Evolutionary conservation across 768 basidiomycete genomes (phyloP), one percentile per base, ranked within the genome.

Genomic region (Saitozyma sp.): DNA sequence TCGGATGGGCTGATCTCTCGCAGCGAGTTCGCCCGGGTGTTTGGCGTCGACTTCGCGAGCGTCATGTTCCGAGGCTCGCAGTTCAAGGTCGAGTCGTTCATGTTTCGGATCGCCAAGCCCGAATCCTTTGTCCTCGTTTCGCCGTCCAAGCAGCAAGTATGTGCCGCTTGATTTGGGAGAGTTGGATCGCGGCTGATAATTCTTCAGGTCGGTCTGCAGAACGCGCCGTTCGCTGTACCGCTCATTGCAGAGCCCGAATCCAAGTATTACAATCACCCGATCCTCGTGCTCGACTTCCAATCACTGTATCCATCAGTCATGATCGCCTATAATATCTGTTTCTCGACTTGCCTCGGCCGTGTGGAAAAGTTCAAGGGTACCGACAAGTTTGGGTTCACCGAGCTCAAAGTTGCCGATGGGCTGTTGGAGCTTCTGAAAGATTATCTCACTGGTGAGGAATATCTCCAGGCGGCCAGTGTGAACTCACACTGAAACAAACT

Each of bases 81-180:
- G 73, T 98, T 92, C 83, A 99, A 98, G 80, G 96, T 98, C 37
- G 96, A 99, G 81, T 93, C 93, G 0, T 95, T 99, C 81, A 89
- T 99, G 89, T 94, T 96, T 78, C 87, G 94, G 17, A 92, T 98
- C 53, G 90, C 91, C 16, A 98, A 98, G 78, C 93, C 96, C 0
- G 96, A 98, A 77, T 90, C 85, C 67, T 93, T 93, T 67, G 85
- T 97, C 19, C 82, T 99, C 6, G 81, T 95, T 11, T 97, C 95
- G 0, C 96, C 96, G 0, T 94, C 88, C 65, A 89, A 87, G 78
- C 82, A 84, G 59, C 89, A 96, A 77, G 94, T 93, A 63, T 62
- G 85, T 77, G 11, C 5, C 16, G 50, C 39, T 9, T 13, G 19
- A 5, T 29, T 5, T 13, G 45, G 13, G 45, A 2, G 6, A 17